These are phyloP conservation scores for Mycena crocata DNA, from an alignment of 768 basidiomycete species.

Conservation along the genomic window DNA sequence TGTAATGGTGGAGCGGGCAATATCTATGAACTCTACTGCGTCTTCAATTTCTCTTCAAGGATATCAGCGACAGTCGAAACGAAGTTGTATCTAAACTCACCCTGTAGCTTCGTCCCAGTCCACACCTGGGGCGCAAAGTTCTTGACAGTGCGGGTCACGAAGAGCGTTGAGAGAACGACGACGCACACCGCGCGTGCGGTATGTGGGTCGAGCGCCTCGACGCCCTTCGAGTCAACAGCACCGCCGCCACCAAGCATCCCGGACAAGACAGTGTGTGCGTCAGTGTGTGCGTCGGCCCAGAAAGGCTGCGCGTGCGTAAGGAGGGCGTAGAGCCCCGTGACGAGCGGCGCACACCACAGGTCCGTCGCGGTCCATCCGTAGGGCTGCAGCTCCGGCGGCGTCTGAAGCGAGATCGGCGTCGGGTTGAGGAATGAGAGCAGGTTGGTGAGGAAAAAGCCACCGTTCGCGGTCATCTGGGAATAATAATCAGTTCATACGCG, in stretches of 20 bases:
- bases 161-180: conserved; percentile 69
- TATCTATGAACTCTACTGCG: conserved; percentile 28
- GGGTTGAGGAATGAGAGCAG: conserved; percentile 82
- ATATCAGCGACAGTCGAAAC: neutral
- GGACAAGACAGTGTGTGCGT: conserved; percentile 61
- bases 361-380: conserved; percentile 91
- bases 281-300: conserved; percentile 71
- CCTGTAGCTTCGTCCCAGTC: conserved; percentile 16
- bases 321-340: conserved; percentile 82
- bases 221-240: conserved; percentile 36
- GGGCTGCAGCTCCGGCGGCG: conserved; percentile 82
- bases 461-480: conserved; percentile 75
- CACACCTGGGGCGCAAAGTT: conserved; percentile 59
- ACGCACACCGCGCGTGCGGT: conserved; percentile 81
- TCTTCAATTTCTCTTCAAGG: conserved; percentile 31
- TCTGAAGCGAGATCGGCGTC: conserved; percentile 72
- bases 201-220: conserved; percentile 68
- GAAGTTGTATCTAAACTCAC: conserved; percentile 13
- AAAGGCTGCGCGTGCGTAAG: conserved; percentile 91
- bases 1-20: no score
- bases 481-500: neutral
- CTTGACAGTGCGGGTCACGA: conserved; percentile 71
- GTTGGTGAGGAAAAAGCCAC: conserved; percentile 84
- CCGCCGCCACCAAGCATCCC: conserved; percentile 54
- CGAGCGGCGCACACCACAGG: conserved; percentile 85